Conservation (phyloP, 805 yeast genomes). For the Teunomyces kruisii region DNA sequence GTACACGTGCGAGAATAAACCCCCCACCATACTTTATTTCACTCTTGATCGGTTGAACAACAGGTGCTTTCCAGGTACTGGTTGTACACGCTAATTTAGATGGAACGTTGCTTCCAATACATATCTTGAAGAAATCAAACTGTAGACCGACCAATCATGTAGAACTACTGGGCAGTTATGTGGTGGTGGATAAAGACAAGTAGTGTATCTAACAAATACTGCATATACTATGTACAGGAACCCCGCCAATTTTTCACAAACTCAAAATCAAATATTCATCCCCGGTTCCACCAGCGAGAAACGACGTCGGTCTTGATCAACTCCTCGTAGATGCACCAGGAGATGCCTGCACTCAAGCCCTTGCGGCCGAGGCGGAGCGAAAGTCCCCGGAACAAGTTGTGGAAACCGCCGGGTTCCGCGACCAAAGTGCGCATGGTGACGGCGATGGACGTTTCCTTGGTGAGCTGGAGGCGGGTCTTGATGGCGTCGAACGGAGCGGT, state of each 20-base stretch:
- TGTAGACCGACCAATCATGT: no score
- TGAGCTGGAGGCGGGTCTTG: constrained; percentile 85
- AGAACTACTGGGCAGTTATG: no score
- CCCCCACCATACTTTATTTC: no score
- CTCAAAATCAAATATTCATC: no score
- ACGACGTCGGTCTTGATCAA: constrained; percentile 44
- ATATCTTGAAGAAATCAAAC: no score
- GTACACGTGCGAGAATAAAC: no score
- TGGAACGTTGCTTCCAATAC: no score
- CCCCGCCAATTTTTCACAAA: no score
- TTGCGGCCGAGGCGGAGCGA: constrained; percentile 79
- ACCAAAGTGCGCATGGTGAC: constrained; percentile 41
- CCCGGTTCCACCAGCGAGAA: neutral
- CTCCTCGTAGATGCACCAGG: constrained; percentile 97
- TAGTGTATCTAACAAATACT: no score
- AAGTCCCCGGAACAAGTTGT: constrained; percentile 77
- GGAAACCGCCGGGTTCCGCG: constrained; percentile 47
- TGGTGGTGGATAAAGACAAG: neutral
- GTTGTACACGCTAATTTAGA: no score
- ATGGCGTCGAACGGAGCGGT: constrained; percentile 96
- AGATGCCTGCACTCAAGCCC: constrained; percentile 89
- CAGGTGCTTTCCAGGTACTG: no score
- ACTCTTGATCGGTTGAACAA: no score
- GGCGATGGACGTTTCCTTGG: constrained; percentile 42
- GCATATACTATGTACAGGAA: neutral